Percentiles rank a stretch among this genome's conserved stretches.
These are phyloP conservation scores for Leccinum aurantiacum DNA, from an alignment of 768 basidiomycete species.

Conservation along the genomic window DNA sequence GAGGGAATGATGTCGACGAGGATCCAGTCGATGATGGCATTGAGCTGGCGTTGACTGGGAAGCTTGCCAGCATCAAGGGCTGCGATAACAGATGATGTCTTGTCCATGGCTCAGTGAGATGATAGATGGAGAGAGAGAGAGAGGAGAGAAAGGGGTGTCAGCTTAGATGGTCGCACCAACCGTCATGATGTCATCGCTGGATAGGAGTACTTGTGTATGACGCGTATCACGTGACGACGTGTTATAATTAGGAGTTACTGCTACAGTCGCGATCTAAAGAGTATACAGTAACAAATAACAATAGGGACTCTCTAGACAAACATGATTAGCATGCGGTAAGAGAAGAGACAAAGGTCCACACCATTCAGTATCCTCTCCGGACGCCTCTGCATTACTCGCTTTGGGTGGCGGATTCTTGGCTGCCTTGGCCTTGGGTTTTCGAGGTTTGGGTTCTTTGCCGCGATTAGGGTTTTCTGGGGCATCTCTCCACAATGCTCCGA, in stretches of 20 bases:
- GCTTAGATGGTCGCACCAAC: not conserved
- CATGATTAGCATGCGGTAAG: not conserved
- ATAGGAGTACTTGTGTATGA: slow-evolving; percentile 20
- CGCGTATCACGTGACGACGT: slow-evolving; percentile 19
- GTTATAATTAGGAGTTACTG: not conserved
- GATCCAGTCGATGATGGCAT: slow-evolving; percentile 53
- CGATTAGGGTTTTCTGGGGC: slow-evolving; percentile 66
- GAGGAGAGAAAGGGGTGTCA: not conserved
- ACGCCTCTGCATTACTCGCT: slow-evolving; percentile 24
- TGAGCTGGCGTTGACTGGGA: slow-evolving; percentile 59
- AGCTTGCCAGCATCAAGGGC: slow-evolving; percentile 73
- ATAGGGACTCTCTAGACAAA: not conserved
- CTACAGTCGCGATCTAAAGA: not conserved
- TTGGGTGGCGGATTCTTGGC: slow-evolving; percentile 20
- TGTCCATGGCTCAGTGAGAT: slow-evolving; percentile 52
- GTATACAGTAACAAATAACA: slow-evolving; percentile 8
- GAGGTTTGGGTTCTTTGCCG: slow-evolving; percentile 50
- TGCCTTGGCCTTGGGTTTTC: slow-evolving; percentile 41
- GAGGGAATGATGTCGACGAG: slow-evolving; percentile 47
- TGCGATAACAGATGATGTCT: slow-evolving; percentile 57
- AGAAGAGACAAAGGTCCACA: not conserved
- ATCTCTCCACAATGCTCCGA: slow-evolving; percentile 56
- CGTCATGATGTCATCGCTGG: not conserved
- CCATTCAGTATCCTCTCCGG: slow-evolving; percentile 26
- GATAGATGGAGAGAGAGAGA: not conserved